Evolutionary conservation across 176 grass and related monocot genomes (phyloP), one percentile per base, ranked within the genome.

Genomic region (Metroxylon sagu): DNA sequence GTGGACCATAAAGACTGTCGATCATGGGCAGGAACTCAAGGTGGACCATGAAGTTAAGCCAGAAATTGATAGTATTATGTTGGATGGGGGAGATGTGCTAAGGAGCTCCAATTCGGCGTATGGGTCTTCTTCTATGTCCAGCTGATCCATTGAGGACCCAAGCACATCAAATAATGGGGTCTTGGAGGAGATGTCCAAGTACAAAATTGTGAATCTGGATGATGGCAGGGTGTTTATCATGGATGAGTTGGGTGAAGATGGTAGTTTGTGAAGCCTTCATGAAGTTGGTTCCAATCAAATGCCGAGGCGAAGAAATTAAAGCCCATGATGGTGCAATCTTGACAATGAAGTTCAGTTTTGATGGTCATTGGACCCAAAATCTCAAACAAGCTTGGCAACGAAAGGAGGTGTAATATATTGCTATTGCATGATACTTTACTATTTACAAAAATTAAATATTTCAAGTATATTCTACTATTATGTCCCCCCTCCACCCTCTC

Each of bases 191-290:
- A 60, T 16, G 4, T 17, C 76, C 56, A 64, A 63, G 66, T 81
- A 71, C 65, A 53, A 70, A 7, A 86, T 95, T 67, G 80, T 83
- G 73, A 89, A 95, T 64, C 60, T 89, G 79, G 82, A 95, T 73
- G 80, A 80, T 62, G 90, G 85, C 21, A 79, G 82, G 49, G 68
- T 89, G 55, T 95, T 89, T 66, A 61, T 86, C 12, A 59, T 81
- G 29, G 73, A 89, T 65, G 73, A 89, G 70, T 23, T 23, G 21
- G 21, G 21, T 23, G 21, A 23, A 23, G 21, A 23, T 23, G 21
- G 21, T 23, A 23, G 21, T 23, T 23, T 23, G 21, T 0, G 21
- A 23, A 23, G 21, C 21, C 21, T 23, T 23, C 21, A 1, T 23
- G 21, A 23, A 23, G 21, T 23, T 1, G 1, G 21, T 23, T 23